These are phyloP conservation scores for Vickermania spadyakhi DNA, from an alignment of 208 protist species.

Conservation along the genomic window DNA sequence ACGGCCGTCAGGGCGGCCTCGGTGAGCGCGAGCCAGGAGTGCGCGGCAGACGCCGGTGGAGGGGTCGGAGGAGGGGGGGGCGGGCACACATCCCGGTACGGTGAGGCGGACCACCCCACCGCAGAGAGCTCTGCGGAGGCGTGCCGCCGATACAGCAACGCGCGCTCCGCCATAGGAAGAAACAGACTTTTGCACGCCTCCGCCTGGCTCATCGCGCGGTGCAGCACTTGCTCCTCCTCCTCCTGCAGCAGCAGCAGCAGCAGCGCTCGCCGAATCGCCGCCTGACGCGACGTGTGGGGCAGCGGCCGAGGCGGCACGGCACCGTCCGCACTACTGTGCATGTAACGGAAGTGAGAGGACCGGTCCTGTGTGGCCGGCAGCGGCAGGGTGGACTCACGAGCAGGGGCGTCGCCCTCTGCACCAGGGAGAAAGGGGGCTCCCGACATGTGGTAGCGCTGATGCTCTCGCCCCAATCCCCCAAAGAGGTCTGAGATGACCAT, in stretches of 20 bases:
- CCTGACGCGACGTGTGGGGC: neutral
- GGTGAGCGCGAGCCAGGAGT: neutral
- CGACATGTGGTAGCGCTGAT: no score
- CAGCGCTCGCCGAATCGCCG: neutral
- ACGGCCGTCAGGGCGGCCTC: neutral
- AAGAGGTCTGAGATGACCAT: no score
- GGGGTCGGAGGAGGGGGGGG: neutral
- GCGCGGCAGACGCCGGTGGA: neutral
- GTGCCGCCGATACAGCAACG: neutral
- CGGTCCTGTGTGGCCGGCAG: no score
- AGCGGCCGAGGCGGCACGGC: neutral
- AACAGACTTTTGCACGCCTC: neutral
- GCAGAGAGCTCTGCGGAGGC: neutral
- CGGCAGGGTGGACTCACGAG: no score
- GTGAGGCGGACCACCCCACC: neutral
- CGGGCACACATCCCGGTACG: no score
- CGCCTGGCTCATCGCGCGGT: neutral
- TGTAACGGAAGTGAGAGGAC: no score
- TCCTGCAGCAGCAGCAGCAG: neutral
- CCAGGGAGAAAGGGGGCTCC: no score
- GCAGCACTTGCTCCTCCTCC: neutral
- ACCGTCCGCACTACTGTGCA: no score
- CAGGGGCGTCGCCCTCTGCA: no score
- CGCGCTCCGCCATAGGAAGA: neutral
- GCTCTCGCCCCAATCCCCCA: no score